Percentiles rank a stretch among this genome's conserved stretches.
These are phyloP conservation scores for Kodamaea sp. DNA, from an alignment of 1,139 yeast genomes.

Conservation along the genomic window DNA sequence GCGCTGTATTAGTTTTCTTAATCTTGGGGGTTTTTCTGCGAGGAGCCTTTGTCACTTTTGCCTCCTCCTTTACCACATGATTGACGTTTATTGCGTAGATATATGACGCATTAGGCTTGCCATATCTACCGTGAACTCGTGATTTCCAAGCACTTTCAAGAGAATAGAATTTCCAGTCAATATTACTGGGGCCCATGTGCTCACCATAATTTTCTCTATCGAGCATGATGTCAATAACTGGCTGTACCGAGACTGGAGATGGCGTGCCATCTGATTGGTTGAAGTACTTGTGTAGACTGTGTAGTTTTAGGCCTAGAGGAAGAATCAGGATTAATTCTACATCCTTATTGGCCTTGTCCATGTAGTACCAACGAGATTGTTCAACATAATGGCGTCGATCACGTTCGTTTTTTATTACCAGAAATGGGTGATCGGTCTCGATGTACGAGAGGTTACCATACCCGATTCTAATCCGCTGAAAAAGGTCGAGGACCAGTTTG, in stretches of 20 bases:
- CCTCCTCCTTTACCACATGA: too few relatives aligned
- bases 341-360: constrained; percentile 8
- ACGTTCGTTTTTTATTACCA: constrained; percentile 3
- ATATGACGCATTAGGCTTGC: too few relatives aligned
- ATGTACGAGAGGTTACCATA: constrained; percentile 24
- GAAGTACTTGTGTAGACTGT: constrained; percentile 14
- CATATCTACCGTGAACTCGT: constrained; percentile 7
- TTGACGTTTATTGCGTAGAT: too few relatives aligned
- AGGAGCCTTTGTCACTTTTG: too few relatives aligned
- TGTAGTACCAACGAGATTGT: constrained; percentile 27
- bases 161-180: constrained; percentile 2
- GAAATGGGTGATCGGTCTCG: constrained; percentile 23
- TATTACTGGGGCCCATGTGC: neutral
- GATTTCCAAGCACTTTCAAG: constrained; percentile 13
- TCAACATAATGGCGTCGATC: constrained; percentile 14
- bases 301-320: constrained; percentile 32
- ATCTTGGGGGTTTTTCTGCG: constrained; percentile 4
- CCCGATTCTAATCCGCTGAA: constrained; percentile 14
- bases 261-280: neutral
- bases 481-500: constrained; percentile 20
- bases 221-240: constrained; percentile 25
- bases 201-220: constrained; percentile 9
- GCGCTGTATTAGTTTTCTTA: constrained; percentile 13
- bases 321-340: constrained; percentile 17
- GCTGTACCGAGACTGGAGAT: constrained; percentile 1